Percentiles rank a stretch among this genome's conserved stretches.
These are phyloP conservation scores for Mycosarcoma mackinlayi DNA, from an alignment of 1,284 basidiomycete species.

Conservation along the genomic window DNA sequence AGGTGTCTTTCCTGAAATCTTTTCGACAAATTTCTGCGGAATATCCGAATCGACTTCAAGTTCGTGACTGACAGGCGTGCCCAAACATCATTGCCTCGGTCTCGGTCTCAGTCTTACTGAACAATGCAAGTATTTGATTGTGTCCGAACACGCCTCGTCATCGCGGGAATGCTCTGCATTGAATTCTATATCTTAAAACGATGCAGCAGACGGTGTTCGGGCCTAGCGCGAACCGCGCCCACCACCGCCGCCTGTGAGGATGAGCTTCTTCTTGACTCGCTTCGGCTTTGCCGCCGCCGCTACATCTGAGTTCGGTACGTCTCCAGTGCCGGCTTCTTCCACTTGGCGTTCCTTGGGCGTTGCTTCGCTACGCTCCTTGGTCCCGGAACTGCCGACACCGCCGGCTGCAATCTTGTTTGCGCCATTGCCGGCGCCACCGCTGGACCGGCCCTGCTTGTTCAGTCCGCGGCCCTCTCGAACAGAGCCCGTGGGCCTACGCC, in stretches of 20 bases:
- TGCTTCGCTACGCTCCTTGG: neutral
- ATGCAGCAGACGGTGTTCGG: no score
- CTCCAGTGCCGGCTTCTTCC: neutral
- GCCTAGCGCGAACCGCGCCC: conserved; percentile 43
- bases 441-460: conserved; percentile 30
- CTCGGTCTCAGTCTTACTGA: no score
- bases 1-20: no score
- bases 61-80: no score
- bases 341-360: conserved; percentile 10
- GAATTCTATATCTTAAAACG: no score
- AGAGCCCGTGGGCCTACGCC: conserved; percentile 26
- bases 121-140: no score
- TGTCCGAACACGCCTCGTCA: no score
- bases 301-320: neutral
- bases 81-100: no score
- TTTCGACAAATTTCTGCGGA: no score
- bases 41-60: no score
- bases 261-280: conserved; percentile 64
- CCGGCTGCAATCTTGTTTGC: conserved; percentile 2
- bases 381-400: neutral
- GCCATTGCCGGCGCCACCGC: conserved; percentile 4
- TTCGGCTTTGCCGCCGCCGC: conserved; percentile 15
- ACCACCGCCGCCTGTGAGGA: conserved; percentile 62
- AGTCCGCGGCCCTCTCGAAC: conserved; percentile 34
- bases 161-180: no score